A percentile compares a stretch with the other conserved stretches of the same genome.
These are phyloP conservation scores for Backusella sp. DNA, from an alignment of 192 early-diverging fungal genomes.

Conservation along the genomic window DNA sequence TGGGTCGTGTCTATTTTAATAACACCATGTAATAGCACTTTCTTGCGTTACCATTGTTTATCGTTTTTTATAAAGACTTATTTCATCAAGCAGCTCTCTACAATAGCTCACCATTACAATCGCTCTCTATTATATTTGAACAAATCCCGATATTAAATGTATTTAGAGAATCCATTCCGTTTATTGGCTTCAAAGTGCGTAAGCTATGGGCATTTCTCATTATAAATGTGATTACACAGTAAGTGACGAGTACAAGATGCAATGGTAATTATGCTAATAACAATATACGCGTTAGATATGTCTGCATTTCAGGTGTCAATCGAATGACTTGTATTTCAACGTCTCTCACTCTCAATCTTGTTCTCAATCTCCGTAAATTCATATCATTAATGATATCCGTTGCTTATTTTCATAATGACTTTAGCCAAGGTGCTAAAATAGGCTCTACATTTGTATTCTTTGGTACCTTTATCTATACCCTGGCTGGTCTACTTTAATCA, in stretches of 20 bases:
- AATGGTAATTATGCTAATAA: not conserved
- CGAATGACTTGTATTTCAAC: conserved; percentile 72
- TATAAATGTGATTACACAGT: conserved; percentile 79
- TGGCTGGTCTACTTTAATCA: conserved; percentile 11
- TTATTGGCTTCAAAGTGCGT: conserved; percentile 48
- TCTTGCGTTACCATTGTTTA: conserved; percentile 77
- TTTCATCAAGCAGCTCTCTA: conserved; percentile 48
- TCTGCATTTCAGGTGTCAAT: conserved; percentile 87
- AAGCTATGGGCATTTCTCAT: conserved; percentile 69
- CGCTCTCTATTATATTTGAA: conserved; percentile 21
- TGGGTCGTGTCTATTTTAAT: not conserved
- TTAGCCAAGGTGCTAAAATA: conserved; percentile 58
- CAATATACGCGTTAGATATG: conserved; percentile 46
- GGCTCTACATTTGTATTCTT: conserved; percentile 77
- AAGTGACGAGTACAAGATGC: conserved; percentile 23
- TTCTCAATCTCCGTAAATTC: conserved; percentile 85
- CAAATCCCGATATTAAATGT: conserved; percentile 23
- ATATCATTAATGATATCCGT: conserved; percentile 79
- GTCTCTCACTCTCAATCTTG: conserved; percentile 80
- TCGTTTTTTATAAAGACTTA: conserved; percentile 71
- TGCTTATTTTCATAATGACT: conserved; percentile 72
- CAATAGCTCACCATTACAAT: conserved; percentile 51
- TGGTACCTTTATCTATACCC: conserved; percentile 72
- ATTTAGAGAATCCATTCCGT: conserved; percentile 23
- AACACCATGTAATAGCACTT: conserved; percentile 54